These are phyloP conservation scores for Phragmites australis DNA, from an alignment of 176 grass and related monocot species.

Conservation along the genomic window DNA sequence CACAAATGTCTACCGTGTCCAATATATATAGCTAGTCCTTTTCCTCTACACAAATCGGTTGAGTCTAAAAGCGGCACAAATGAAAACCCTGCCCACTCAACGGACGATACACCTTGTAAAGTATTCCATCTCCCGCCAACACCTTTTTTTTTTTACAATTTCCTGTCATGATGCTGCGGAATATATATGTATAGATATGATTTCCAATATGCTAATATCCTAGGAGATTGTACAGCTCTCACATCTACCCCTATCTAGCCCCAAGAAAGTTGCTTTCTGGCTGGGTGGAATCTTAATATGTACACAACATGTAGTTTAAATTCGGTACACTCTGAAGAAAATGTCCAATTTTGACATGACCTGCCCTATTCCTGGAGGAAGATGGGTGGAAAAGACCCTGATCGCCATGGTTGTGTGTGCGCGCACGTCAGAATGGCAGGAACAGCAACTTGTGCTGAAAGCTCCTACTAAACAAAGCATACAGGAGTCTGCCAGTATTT, in stretches of 20 bases:
- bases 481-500: neutral
- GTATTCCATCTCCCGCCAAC: neutral
- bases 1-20: neutral
- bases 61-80: constrained; percentile 2
- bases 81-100: neutral
- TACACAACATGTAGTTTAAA: constrained; percentile 21
- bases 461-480: neutral
- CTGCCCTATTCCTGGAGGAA: constrained; percentile 23
- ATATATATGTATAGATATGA: constrained; percentile 22
- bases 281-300: constrained; percentile 30
- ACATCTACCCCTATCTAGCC: constrained; percentile 13
- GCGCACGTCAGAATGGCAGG: neutral
- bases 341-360: constrained; percentile 39
- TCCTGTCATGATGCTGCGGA: constrained; percentile 27
- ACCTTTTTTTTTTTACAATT: neutral
- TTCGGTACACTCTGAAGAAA: constrained; percentile 11
- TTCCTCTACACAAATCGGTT: neutral
- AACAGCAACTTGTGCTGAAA: neutral
- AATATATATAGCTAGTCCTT: neutral
- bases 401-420: neutral
- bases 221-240: neutral
- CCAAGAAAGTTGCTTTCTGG: constrained; percentile 22
- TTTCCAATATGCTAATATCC: constrained; percentile 26
- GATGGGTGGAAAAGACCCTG: constrained; percentile 31
- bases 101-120: constrained; percentile 23